Conservation (phyloP, 768 basidiomycete genomes). For the Tricholoma furcatifolium region DNA sequence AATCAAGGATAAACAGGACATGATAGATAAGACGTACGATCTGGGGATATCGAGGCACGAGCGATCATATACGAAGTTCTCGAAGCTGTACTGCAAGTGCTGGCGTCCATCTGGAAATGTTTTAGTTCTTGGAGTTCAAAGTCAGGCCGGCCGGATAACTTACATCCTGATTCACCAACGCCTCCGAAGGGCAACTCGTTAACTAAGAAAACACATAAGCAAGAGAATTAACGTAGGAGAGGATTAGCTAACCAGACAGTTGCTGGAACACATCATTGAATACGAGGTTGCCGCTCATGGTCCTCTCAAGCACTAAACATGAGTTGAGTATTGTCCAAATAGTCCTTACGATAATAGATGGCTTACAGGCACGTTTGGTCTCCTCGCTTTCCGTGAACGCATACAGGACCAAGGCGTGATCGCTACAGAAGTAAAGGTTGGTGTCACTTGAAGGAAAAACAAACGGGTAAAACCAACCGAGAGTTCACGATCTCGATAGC, state of each 20-base stretch:
- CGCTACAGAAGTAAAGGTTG: constrained; percentile 30
- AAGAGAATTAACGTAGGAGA: not conserved
- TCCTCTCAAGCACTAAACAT: constrained; percentile 49
- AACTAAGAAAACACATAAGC: constrained; percentile 14
- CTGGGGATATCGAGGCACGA: constrained; percentile 49
- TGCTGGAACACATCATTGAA: constrained; percentile 65
- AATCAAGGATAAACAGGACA: not conserved
- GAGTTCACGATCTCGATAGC: constrained; percentile 55
- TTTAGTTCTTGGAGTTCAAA: not conserved
- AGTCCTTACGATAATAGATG: not conserved
- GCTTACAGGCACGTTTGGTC: constrained; percentile 38
- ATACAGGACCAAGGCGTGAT: constrained; percentile 63
- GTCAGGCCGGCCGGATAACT: constrained; percentile 19
- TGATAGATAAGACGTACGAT: constrained; percentile 36
- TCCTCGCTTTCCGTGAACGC: constrained; percentile 53
- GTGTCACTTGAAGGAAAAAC: not conserved
- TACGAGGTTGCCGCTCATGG: constrained; percentile 53
- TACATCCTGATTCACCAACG: constrained; percentile 66
- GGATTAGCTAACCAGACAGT: constrained; percentile 38
- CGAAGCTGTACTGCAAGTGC: constrained; percentile 50
- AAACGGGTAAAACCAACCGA: constrained; percentile 33
- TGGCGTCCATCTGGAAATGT: constrained; percentile 50
- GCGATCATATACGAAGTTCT: constrained; percentile 51
- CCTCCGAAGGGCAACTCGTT: constrained; percentile 49
- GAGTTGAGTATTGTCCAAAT: not conserved